Evolutionary conservation across 176 grass and related monocot genomes (phyloP), one percentile per base, ranked within the genome.

Genomic region (Poa annua): DNA sequence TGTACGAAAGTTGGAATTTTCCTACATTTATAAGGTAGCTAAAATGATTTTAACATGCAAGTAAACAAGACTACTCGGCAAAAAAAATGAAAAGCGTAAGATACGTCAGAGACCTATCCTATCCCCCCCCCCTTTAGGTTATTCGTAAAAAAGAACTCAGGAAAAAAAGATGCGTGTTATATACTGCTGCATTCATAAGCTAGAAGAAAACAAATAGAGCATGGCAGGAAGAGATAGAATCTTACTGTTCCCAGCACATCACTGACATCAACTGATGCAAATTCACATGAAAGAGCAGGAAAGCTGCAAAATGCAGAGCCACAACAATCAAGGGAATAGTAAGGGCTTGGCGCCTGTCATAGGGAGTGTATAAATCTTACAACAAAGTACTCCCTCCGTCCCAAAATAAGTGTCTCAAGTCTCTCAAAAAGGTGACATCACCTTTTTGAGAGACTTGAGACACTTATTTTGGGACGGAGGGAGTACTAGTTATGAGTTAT

Each of bases 211-310:
- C 55, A 50, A 81, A 64, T 36, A 81, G 49, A 22, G 42, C 7
- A 71, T 15, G 39, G 22, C 60, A 80, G 29, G 32, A 50, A 87
- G 59, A 90, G 66, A 84, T 67, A 85, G 53, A 87, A 84, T 85
- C 86, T 90, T 99, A 99, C 97, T 76, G 97, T 99, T 91, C 97
- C 93, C 68, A 99, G 86, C 52, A 94, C 91, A 85, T 99, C 97
- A 84, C 91, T 92, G 83, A 99, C 89, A 78, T 99, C 97, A 52
- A 99, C 93, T 41, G 91, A 94, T 85, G 91, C 97, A 84, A 99
- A 96, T 92, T 99, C 97, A 77, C 97, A 99, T 55, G 97, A 99
- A 59, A 99, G 93, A 55, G 97, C 91, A 64, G 97, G 93, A 83
- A 99, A 99, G 82, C 97, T 99, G 83, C 74, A 91, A 89, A 89